These are phyloP conservation scores for Pseudonitzschia pungens DNA, from an alignment of 108 stramenopile genomes.

Conservation along the genomic window DNA sequence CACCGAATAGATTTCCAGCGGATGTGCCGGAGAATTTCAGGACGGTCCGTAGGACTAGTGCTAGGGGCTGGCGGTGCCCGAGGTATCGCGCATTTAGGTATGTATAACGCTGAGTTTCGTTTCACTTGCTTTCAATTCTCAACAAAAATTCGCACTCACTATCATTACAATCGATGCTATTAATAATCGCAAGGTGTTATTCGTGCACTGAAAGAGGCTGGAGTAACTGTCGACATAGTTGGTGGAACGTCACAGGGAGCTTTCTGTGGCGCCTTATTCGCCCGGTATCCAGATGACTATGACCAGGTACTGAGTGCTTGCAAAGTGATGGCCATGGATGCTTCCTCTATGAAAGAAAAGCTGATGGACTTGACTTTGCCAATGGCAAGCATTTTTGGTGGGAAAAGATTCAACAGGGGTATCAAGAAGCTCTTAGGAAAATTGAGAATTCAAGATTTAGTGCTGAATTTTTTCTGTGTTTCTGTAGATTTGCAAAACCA, in stretches of 20 bases:
- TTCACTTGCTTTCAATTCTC: neutral
- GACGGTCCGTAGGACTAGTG: constrained; percentile 49
- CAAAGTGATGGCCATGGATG: constrained; percentile 43
- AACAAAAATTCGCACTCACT: neutral
- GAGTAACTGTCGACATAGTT: constrained; percentile 49
- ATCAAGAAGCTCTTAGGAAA: constrained; percentile 44
- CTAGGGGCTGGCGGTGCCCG: constrained; percentile 59
- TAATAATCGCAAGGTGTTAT: constrained; percentile 41
- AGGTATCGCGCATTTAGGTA: constrained; percentile 53
- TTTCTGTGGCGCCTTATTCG: constrained; percentile 43
- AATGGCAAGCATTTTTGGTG: constrained; percentile 44
- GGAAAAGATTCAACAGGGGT: constrained; percentile 47
- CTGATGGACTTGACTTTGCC: constrained; percentile 56
- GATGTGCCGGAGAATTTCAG: constrained; percentile 49
- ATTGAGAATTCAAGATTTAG: constrained; percentile 57
- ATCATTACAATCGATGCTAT: neutral
- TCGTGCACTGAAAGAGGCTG: constrained; percentile 48
- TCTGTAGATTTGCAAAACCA: constrained; percentile 46
- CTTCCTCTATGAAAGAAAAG: constrained; percentile 47
- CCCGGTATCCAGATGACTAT: constrained; percentile 47
- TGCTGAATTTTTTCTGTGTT: constrained; percentile 61
- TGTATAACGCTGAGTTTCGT: neutral
- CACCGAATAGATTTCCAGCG: constrained; percentile 47
- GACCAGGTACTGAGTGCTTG: constrained; percentile 21
- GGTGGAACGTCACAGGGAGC: constrained; percentile 65